Evolutionary conservation across 176 grass and related monocot genomes (phyloP), one percentile per base, ranked within the genome.

Genomic region (Saccharum spontaneum): DNA sequence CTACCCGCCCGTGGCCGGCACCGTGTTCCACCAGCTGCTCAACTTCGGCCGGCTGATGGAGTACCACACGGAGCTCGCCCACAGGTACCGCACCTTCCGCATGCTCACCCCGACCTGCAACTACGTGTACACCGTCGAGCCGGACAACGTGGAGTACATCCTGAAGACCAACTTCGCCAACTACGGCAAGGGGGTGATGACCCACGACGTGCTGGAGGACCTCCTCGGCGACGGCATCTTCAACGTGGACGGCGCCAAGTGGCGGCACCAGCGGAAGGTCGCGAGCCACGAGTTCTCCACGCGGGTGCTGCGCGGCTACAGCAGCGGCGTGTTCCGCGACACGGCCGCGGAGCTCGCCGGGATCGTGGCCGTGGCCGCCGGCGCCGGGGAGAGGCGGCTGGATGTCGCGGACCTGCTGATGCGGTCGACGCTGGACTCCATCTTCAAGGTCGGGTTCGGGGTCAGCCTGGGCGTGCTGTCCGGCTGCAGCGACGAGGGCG

Each of bases 151-250:
- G 13, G 94, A 97, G 81, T 83, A 94, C 87, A 86, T 97, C 26
- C 94, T 97, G 69, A 92, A 83, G 85, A 92, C 94, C 86, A 97
- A 94, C 64, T 97, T 94, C 59, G 24, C 24, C 24, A 97, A 97
- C 87, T 97, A 92, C 61, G 92, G 90, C 73, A 97, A 97, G 90
- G 95, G 87, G 7, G 36, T 16, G 74, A 64, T 66, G 16, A 88
- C 1, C 28, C 67, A 92, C 85, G 83, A 61, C 16, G 50, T 83
- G 49, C 4, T 87, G 55, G 87, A 79, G 44, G 95, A 98, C 34
- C 69, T 98, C 52, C 68, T 95, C 15, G 92, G 95, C 40, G 89
- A 98, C 80, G 95, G 95, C 9, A 98, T 98, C 61, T 98, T 98
- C 60, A 89, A 88, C 31, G 89, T 95, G 0, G 95, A 95, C 82